These are phyloP conservation scores for Tricholoma bakamatsutake DNA, from an alignment of 768 basidiomycete species.

Conservation along the genomic window DNA sequence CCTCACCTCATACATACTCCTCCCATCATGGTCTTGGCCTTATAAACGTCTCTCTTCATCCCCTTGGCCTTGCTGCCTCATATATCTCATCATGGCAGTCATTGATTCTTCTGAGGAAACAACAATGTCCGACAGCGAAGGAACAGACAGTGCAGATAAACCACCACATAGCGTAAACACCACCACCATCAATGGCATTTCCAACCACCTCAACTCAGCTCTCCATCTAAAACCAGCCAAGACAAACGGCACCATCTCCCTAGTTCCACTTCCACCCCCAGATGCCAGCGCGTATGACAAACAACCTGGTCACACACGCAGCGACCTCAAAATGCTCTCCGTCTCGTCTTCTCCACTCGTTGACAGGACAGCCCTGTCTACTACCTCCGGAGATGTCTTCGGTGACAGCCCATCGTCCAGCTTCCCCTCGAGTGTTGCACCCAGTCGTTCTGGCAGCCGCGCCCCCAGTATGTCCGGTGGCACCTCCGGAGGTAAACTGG, in stretches of 20 bases:
- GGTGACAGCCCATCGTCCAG: slow-evolving; percentile 54
- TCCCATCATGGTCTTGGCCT: slow-evolving; percentile 38
- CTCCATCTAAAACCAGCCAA: slow-evolving; percentile 14
- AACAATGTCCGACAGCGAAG: slow-evolving; percentile 49
- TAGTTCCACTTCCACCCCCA: slow-evolving; percentile 47
- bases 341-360: slow-evolving; percentile 35
- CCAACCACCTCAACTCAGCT: slow-evolving; percentile 20
- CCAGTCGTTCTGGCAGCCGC: slow-evolving; percentile 48
- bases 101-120: slow-evolving; percentile 45
- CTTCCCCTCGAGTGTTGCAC: slow-evolving; percentile 42
- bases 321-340: slow-evolving; percentile 36
- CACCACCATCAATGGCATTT: slow-evolving; percentile 13
- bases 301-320: slow-evolving; percentile 43
- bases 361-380: slow-evolving; percentile 25
- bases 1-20: background rate
- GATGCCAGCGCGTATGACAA: slow-evolving; percentile 43
- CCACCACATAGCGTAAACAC: slow-evolving; percentile 33
- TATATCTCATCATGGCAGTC: slow-evolving; percentile 38
- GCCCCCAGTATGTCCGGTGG: slow-evolving; percentile 46
- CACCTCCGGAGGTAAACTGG: slow-evolving; percentile 30
- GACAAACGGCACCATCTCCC: slow-evolving; percentile 10
- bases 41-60: slow-evolving; percentile 26
- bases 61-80: slow-evolving; percentile 20
- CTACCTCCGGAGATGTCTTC: slow-evolving; percentile 56
- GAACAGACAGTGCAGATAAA: slow-evolving; percentile 55